phyloP scores from a whole-genome alignment of 2,329 filamentous ascomycete genomes.

The Talaromyces albobiverticillius region DNA sequence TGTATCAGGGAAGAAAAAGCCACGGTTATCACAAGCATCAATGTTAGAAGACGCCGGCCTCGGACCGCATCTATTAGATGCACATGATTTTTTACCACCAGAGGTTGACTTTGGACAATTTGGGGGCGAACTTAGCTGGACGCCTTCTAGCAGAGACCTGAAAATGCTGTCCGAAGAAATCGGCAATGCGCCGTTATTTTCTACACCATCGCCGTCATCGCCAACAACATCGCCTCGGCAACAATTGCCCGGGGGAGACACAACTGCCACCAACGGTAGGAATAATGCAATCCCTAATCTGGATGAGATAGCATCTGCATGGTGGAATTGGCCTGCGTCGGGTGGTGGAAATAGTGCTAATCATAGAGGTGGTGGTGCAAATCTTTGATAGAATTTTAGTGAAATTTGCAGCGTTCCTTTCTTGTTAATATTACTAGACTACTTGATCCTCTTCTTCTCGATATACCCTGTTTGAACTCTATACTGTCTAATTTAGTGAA shows the following conservation, averaged over 20 bases:
- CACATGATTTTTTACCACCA: conserved; percentile 2
- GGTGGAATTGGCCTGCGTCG: conserved; percentile 13
- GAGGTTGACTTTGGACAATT: conserved; percentile 9
- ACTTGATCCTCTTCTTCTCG: too few species aligned
- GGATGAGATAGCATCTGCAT: conserved; percentile 7
- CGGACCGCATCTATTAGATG: neutral
- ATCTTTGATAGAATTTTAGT: neutral
- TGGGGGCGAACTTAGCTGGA: conserved; percentile 12
- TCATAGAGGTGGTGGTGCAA: neutral
- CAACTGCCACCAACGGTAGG: neutral
- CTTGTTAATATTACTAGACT: neutral
- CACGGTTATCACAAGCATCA: conserved; percentile 9
- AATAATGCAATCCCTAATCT: conserved; percentile 2
- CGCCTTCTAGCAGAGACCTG: conserved; percentile 11
- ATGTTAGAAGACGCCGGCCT: neutral
- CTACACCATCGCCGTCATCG: conserved; percentile 5
- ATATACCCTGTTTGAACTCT: too few species aligned
- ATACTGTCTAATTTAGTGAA: too few species aligned
- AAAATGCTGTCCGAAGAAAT: conserved; percentile 15
- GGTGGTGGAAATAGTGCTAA: neutral
- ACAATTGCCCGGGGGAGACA: neutral
- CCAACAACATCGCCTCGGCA: neutral
- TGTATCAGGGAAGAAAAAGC: conserved; percentile 6
- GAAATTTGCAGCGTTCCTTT: neutral
- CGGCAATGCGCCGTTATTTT: conserved; percentile 8